Base-by-base conservation (phyloP, 768 basidiomycete genomes). In the Calvatia gigantea region DNA sequence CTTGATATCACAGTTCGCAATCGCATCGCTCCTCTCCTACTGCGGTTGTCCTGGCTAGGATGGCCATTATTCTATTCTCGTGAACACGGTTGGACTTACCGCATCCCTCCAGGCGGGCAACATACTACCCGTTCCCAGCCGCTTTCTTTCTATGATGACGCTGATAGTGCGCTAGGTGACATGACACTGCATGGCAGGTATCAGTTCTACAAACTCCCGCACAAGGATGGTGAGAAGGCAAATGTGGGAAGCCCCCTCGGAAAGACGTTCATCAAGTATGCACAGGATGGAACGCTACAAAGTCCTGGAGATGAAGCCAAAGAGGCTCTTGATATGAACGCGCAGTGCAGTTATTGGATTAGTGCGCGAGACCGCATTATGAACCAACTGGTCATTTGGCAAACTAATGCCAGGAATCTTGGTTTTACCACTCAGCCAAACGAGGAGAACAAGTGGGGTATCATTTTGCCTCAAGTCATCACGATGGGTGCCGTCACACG, bases 401-500 rank as follows among this genome's bases (percentile, higher is more conserved):
- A 92, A 62, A 70, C 81, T 46, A 64, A 72, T 6, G 63, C 69
- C 31, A 64, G 74, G 29, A 69, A 81, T 54, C 71, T 91, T 65
- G 88, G 85, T 27, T 76, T 90, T 58, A 32, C 53, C 19, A 48
- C 17, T 12, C 44, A 56, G 21, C 57, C 65, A 4, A 48, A 57
- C 0, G 62, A 61, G 6, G 44, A 21, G 1, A 42, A 79, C 60
- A 88, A 87, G 60, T 88, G 87, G 78, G 96, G 97, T 14, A 84
- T 98, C 60, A 98, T 99, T 64, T 69, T 98, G 5, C 97, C 96
- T 1, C 94, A 97, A 69, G 89, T 98, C 45, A 89, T 98, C 63
- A 90, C 94, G 6, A 99, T 99, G 97, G 97, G 97, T 12, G 98
- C 97, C 0, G 93, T 98, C 51, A 99, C 96, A 14, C 93, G 95